phyloP scores from a whole-genome alignment of 176 grass and related monocot species.

The Poa pratensis region DNA sequence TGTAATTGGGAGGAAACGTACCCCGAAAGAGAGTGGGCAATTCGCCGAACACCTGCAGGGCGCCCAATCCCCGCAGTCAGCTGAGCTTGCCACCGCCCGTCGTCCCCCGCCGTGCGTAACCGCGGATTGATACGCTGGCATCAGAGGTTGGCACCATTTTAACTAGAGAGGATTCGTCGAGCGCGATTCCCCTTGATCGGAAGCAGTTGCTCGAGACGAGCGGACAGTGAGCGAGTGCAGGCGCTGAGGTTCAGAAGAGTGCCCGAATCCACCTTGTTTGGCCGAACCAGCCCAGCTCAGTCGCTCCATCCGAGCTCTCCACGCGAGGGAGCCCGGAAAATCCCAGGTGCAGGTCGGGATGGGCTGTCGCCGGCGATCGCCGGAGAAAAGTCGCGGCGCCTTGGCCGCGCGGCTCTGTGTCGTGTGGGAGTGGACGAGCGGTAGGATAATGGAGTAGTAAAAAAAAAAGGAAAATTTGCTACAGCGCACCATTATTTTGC shows the following conservation, averaged over 20 bases:
- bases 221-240: no score
- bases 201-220: neutral
- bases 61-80: neutral
- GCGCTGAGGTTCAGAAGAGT: no score
- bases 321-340: neutral
- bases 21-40: neutral
- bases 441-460: no score
- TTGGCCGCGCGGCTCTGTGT: neutral
- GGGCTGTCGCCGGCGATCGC: neutral
- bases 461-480: no score
- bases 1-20: neutral
- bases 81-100: neutral
- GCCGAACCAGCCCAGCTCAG: neutral
- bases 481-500: no score
- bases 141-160: neutral
- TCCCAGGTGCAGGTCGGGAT: neutral
- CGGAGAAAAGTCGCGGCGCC: neutral
- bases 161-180: neutral
- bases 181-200: neutral
- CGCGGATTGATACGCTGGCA: neutral
- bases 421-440: no score
- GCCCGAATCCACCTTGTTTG: neutral
- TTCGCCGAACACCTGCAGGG: neutral
- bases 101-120: neutral
- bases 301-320: neutral